These are phyloP conservation scores for Phoenix roebelenii DNA, from an alignment of 176 grass and related monocot genomes.

Conservation along the genomic window DNA sequence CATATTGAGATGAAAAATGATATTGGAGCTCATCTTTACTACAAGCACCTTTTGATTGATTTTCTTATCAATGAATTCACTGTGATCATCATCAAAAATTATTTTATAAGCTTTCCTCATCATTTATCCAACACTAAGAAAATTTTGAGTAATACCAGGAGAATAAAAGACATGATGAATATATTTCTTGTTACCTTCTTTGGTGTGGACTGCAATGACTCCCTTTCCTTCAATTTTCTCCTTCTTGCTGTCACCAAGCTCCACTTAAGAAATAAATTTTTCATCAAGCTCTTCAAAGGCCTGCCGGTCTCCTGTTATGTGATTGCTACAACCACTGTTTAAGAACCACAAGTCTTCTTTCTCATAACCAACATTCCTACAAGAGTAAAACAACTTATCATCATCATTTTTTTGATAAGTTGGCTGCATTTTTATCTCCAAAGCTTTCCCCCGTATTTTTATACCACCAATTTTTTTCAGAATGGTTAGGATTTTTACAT, in stretches of 20 bases:
- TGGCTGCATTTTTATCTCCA: neutral
- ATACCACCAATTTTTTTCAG: too few species aligned
- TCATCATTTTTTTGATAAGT: constrained; percentile 1
- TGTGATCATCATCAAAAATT: neutral
- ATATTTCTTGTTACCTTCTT: neutral
- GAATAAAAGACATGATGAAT: constrained; percentile 12
- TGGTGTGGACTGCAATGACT: neutral
- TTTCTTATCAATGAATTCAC: neutral
- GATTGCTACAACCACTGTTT: constrained; percentile 12
- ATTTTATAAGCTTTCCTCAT: neutral
- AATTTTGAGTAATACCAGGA: neutral
- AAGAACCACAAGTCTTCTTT: constrained; percentile 1
- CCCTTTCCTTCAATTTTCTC: constrained; percentile 12
- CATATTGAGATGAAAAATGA: too few species aligned
- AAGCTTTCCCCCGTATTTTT: neutral
- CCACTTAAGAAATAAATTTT: neutral
- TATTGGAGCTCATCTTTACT: too few species aligned
- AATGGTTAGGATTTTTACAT: too few species aligned
- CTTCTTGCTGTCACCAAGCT: constrained; percentile 7
- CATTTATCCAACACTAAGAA: constrained; percentile 8
- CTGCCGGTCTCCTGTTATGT: neutral
- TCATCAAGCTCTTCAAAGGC: neutral
- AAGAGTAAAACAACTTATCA: neutral
- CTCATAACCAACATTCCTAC: too few species aligned
- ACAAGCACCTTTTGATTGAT: too few species aligned